Conservation (phyloP, 73 alveolate genomes). For the Paramecium octaurelia region DNA sequence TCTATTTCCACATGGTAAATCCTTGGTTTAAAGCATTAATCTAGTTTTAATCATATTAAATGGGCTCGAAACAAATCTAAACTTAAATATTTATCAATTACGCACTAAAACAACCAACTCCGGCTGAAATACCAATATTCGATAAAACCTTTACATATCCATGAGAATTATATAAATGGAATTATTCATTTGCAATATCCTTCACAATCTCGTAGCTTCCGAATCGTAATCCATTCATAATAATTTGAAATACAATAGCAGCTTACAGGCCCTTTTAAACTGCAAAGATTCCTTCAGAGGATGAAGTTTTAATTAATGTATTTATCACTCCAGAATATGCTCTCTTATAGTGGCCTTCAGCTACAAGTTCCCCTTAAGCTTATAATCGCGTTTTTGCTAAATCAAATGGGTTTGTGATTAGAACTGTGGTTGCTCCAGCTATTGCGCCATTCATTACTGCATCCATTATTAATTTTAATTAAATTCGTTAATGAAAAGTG, state of each 20-base stretch:
- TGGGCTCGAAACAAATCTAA: neutral
- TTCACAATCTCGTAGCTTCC: neutral
- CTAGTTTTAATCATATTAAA: slow-evolving; percentile 40
- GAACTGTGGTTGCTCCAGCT: slow-evolving; percentile 18
- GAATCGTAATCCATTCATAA: slow-evolving; percentile 9
- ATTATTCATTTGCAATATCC: neutral
- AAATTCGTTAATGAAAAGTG: slow-evolving; percentile 22
- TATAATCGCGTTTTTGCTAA: slow-evolving; percentile 13
- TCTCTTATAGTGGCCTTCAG: neutral
- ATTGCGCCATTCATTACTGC: slow-evolving; percentile 24
- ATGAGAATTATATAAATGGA: neutral
- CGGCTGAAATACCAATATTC: neutral
- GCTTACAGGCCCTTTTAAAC: slow-evolving; percentile 6
- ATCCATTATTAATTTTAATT: neutral
- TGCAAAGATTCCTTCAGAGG: neutral
- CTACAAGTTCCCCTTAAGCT: neutral
- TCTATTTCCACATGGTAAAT: slow-evolving; percentile 17
- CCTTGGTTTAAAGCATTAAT: slow-evolving; percentile 18
- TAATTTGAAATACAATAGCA: slow-evolving; percentile 29
- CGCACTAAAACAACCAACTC: slow-evolving; percentile 39
- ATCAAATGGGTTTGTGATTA: slow-evolving; percentile 31
- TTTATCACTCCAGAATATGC: neutral
- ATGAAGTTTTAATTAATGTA: neutral
- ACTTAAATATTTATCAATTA: neutral
- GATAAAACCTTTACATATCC: neutral